A percentile compares a stretch with the other conserved stretches of the same genome.
Evolutionary conservation across 352 stramenopile genomes (phyloP).

Genomic region (Pythium biforme): DNA sequence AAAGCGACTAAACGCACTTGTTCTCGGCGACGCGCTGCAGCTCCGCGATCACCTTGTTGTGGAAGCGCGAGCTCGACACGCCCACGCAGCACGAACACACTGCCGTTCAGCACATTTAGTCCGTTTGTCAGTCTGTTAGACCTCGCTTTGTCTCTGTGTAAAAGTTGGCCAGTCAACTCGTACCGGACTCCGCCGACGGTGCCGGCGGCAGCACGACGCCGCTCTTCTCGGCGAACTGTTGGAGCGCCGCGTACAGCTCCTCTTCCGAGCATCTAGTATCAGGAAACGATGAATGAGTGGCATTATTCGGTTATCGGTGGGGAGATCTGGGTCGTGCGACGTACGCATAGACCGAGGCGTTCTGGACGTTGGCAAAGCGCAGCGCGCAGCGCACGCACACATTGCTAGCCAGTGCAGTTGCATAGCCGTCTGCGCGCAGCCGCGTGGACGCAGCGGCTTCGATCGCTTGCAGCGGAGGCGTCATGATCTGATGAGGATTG

Average conservation of each 20-base stretch:
- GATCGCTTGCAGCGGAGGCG: slow-evolving; percentile 2
- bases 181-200: slow-evolving; percentile 10
- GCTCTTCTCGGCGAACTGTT: slow-evolving; percentile 8
- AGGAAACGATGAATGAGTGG: neutral
- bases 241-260: slow-evolving; percentile 11
- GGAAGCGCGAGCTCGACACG: slow-evolving; percentile 48
- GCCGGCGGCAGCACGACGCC: slow-evolving; percentile 18
- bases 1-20: slow-evolving; percentile 21
- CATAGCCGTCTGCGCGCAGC: slow-evolving; percentile 38
- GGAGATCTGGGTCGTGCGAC: slow-evolving; percentile 16
- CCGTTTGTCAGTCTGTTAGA: too few relatives aligned
- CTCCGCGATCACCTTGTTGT: slow-evolving; percentile 43
- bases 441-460: slow-evolving; percentile 12
- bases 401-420: slow-evolving; percentile 24
- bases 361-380: slow-evolving; percentile 51
- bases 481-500: neutral
- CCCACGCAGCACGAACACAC: slow-evolving; percentile 75
- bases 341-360: slow-evolving; percentile 54
- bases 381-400: slow-evolving; percentile 72
- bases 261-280: slow-evolving; percentile 20
- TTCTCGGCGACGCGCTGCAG: slow-evolving; percentile 37
- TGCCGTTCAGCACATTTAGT: slow-evolving; percentile 7
- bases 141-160: too few relatives aligned
- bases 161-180: too few relatives aligned
- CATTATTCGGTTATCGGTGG: neutral